A percentile compares a stretch with the other conserved stretches of the same genome.
These are phyloP conservation scores for Ascoidea tarda DNA, from an alignment of 805 yeast genomes.

Conservation along the genomic window DNA sequence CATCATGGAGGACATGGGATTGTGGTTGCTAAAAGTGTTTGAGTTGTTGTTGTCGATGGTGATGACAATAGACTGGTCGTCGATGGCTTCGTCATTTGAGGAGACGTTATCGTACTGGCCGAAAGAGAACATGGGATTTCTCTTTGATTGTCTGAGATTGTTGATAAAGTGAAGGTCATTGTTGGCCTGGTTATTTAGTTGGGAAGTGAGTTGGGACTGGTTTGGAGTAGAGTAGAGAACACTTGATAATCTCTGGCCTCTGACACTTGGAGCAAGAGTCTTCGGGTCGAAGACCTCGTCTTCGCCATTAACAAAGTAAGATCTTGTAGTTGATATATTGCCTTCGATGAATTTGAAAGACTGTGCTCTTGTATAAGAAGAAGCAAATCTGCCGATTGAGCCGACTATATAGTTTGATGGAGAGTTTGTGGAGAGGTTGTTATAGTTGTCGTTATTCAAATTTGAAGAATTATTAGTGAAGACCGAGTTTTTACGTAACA, in stretches of 20 bases:
- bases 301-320: slow-evolving; percentile 42
- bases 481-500: no score
- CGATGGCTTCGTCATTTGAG: slow-evolving; percentile 14
- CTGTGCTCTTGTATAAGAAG: slow-evolving; percentile 69
- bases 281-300: slow-evolving; percentile 61
- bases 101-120: slow-evolving; percentile 3
- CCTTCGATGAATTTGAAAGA: slow-evolving; percentile 46
- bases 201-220: neutral
- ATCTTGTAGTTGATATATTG: slow-evolving; percentile 27
- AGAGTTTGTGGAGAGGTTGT: neutral
- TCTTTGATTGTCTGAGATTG: neutral
- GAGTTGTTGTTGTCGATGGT: slow-evolving; percentile 27
- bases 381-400: slow-evolving; percentile 62
- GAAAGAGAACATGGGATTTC: neutral
- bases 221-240: slow-evolving; percentile 20
- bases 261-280: slow-evolving; percentile 46
- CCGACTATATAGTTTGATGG: neutral
- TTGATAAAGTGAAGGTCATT: neutral
- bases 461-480: no score
- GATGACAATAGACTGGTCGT: slow-evolving; percentile 25
- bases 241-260: slow-evolving; percentile 52
- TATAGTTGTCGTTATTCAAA: neutral
- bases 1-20: slow-evolving; percentile 6
- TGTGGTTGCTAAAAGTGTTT: slow-evolving; percentile 14
- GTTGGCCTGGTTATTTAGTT: neutral